These are phyloP conservation scores for Mucor mucedo DNA, from an alignment of 371 early-diverging fungal genomes.

Conservation along the genomic window DNA sequence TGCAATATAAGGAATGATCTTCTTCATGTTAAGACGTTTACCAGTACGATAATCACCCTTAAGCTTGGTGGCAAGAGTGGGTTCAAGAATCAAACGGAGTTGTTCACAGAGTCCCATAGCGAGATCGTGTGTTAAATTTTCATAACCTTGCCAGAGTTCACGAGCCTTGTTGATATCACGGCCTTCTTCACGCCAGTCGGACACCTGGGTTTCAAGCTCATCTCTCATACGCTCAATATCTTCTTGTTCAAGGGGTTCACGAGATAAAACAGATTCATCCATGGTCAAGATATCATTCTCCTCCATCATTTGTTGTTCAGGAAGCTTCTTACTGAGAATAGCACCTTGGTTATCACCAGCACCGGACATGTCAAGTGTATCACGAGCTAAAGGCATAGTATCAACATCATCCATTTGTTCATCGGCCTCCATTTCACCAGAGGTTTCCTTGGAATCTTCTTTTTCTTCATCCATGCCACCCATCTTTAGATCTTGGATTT, in stretches of 20 bases:
- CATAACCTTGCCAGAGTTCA: constrained; percentile 90
- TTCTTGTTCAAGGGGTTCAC: constrained; percentile 65
- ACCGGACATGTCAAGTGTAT: constrained; percentile 39
- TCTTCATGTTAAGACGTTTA: constrained; percentile 99
- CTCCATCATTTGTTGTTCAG: constrained; percentile 33
- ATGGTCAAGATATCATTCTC: constrained; percentile 42
- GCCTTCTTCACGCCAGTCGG: constrained; percentile 66
- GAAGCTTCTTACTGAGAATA: constrained; percentile 43
- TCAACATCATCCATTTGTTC: constrained; percentile 46
- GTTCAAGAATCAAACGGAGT: constrained; percentile 95
- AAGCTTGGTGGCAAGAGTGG: constrained; percentile 95
- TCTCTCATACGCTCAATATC: constrained; percentile 67
- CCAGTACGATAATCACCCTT: constrained; percentile 99
- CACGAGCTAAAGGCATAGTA: constrained; percentile 47
- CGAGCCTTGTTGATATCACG: constrained; percentile 69
- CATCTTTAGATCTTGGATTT: constrained; percentile 66
- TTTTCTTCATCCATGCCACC: constrained; percentile 63
- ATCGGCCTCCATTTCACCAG: constrained; percentile 65
- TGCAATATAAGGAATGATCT: constrained; percentile 99
- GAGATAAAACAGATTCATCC: constrained; percentile 54
- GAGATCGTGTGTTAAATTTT: constrained; percentile 85
- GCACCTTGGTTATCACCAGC: constrained; percentile 39
- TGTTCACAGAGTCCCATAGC: constrained; percentile 94
- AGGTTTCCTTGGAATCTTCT: constrained; percentile 54
- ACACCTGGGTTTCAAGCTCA: constrained; percentile 59